Evolutionary conservation across 495 filamentous ascomycete genomes (phyloP), one percentile per base, ranked within the genome.

Genomic region (Aspergillus olivimuriae): DNA sequence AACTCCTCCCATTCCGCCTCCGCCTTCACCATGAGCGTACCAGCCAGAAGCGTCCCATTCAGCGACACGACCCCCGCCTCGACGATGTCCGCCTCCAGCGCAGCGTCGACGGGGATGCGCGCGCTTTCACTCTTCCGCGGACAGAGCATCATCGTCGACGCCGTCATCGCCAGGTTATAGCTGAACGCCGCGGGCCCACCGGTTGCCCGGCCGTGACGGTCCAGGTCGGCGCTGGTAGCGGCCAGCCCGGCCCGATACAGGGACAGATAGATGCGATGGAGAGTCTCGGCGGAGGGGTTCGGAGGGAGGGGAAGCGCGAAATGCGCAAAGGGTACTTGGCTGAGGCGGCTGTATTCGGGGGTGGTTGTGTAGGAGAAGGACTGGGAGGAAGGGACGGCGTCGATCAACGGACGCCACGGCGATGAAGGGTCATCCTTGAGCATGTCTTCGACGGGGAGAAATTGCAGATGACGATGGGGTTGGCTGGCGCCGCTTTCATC

Each of bases 101-200:
- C 52, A 4, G 28, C 18, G 34, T 59, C 57, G 4, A 66, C 50
- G 0, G 61, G 55, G 10, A 80, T 50, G 3, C 41, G 48, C 1
- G 60, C 62, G 2, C 59, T 65, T 43, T 73, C 75, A 33, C 56
- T 65, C 41, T 56, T 57, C 32, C 87, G 66, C 6, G 87, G 87
- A 45, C 75, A 78, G 4, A 94, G 65, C 30, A 81, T 77, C 79
- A 94, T 86, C 0, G 67, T 69, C 0, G 63, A 63, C 12, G 75
- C 69, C 3, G 86, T 91, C 73, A 94, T 79, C 2, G 80, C 85
- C 5, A 91, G 61, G 46, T 94, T 94, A 57, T 94, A 91, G 56
- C 82, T 84, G 24, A 91, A 82, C 7, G 62, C 56, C 0, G 80
- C 71, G 34, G 75, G 67, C 11, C 73, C 76, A 6, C 51, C 42